These are phyloP conservation scores for Paxillus rubicundulus DNA, from an alignment of 768 basidiomycete genomes.

Conservation along the genomic window DNA sequence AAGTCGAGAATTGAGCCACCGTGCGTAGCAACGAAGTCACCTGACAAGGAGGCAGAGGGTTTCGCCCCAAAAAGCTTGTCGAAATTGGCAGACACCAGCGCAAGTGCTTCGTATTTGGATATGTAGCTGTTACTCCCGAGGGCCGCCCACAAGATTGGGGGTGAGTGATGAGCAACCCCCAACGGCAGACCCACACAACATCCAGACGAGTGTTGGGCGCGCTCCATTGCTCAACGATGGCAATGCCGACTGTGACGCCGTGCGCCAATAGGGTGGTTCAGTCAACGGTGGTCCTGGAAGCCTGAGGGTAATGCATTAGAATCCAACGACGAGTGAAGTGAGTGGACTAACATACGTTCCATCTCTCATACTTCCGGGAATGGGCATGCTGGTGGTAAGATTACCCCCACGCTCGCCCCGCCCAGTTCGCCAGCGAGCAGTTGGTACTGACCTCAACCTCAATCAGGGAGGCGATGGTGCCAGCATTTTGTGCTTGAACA, in stretches of 20 bases:
- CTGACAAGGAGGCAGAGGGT: conserved; percentile 15
- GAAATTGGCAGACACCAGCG: conserved; percentile 52
- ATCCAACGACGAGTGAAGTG: neutral
- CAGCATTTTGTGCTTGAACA: conserved; percentile 71
- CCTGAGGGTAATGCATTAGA: conserved; percentile 17
- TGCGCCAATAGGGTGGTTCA: conserved; percentile 56
- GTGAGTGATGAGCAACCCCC: conserved; percentile 4
- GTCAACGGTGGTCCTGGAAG: conserved; percentile 32
- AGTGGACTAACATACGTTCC: conserved; percentile 30
- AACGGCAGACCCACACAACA: conserved; percentile 66
- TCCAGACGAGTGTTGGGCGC: conserved; percentile 80
- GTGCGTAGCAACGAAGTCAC: conserved; percentile 56
- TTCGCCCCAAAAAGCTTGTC: conserved; percentile 42
- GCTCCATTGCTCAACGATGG: conserved; percentile 63
- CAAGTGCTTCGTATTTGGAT: conserved; percentile 47
- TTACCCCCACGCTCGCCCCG: conserved; percentile 64
- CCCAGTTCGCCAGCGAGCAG: conserved; percentile 74
- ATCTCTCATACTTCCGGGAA: conserved; percentile 75
- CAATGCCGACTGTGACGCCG: conserved; percentile 72
- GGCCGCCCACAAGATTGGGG: conserved; percentile 32
- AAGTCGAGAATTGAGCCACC: conserved; percentile 54
- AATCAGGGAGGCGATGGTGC: conserved; percentile 77
- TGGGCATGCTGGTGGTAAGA: conserved; percentile 63
- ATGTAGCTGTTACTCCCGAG: conserved; percentile 39
- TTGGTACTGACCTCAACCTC: conserved; percentile 52